Evolutionary conservation across 441 rosid genomes (phyloP).

Genomic region (Populus trichocarpa): DNA sequence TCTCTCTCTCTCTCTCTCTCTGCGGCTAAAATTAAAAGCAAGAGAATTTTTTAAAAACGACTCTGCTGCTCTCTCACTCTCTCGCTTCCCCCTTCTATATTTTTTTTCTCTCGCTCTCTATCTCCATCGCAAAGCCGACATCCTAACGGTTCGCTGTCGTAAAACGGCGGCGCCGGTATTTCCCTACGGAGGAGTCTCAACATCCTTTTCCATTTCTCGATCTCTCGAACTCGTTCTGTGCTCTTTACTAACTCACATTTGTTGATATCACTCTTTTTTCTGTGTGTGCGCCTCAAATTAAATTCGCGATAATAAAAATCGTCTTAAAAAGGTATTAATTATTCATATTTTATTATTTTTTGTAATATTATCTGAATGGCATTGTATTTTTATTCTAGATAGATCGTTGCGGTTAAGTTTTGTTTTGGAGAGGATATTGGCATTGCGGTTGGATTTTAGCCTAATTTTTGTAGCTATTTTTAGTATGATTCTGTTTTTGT

Average conservation of each 20-base stretch:
- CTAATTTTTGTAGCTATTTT: background rate
- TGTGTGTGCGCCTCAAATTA: background rate
- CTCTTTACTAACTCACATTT: slow-evolving; percentile 8
- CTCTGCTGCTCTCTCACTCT: slow-evolving; percentile 3
- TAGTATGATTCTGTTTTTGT: background rate
- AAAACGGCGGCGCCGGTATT: slow-evolving; percentile 25
- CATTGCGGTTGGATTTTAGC: background rate
- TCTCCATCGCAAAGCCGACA: slow-evolving; percentile 50
- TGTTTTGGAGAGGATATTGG: background rate
- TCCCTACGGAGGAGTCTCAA: slow-evolving; percentile 4
- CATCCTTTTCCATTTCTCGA: slow-evolving; percentile 12
- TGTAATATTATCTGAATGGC: too few relatives aligned
- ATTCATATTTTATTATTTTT: background rate
- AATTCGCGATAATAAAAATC: background rate
- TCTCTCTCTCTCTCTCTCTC: background rate
- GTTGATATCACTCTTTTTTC: background rate
- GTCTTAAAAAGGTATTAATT: background rate
- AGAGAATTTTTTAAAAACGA: slow-evolving; percentile 19
- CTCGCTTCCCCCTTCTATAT: slow-evolving; percentile 9
- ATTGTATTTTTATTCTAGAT: background rate
- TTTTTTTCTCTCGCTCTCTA: slow-evolving; percentile 16
- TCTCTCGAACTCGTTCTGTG: slow-evolving; percentile 14
- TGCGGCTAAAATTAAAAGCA: background rate
- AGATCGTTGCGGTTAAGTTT: background rate
- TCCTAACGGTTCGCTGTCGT: slow-evolving; percentile 55